phyloP scores from a whole-genome alignment of 2,329 filamentous ascomycete genomes.

The Fusarium oxysporum region DNA sequence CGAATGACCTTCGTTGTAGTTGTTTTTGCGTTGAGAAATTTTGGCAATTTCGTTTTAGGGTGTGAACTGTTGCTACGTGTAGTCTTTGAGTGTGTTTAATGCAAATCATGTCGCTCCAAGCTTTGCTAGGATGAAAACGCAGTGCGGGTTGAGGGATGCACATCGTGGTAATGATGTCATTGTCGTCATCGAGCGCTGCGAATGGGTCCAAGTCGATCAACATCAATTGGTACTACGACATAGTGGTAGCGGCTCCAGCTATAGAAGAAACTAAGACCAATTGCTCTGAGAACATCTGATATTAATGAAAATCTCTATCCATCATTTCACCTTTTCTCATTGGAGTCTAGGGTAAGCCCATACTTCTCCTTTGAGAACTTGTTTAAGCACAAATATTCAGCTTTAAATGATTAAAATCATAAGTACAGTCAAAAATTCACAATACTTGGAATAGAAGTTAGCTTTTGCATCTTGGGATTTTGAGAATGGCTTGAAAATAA shows the following conservation, averaged over 20 bases:
- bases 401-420: too few relatives aligned
- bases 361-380: fast-evolving
- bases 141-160: background rate
- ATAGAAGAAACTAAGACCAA: background rate
- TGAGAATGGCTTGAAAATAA: too few relatives aligned
- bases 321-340: fast-evolving
- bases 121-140: background rate
- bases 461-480: too few relatives aligned
- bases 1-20: background rate
- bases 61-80: fast-evolving
- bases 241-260: fast-evolving
- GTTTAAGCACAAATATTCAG: fast-evolving
- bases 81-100: fast-evolving
- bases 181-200: constrained; percentile 28
- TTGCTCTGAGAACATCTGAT: fast-evolving
- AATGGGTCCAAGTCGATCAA: background rate
- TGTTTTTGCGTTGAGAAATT: background rate
- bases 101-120: background rate
- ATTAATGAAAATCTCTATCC: fast-evolving
- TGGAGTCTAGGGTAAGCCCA: background rate
- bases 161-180: constrained; percentile 22
- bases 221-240: too few relatives aligned
- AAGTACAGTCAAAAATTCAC: too few relatives aligned
- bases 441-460: too few relatives aligned
- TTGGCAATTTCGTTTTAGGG: fast-evolving